Conservation (phyloP, 164 flowering plant genomes). For the Houttuynia cordata region DNA sequence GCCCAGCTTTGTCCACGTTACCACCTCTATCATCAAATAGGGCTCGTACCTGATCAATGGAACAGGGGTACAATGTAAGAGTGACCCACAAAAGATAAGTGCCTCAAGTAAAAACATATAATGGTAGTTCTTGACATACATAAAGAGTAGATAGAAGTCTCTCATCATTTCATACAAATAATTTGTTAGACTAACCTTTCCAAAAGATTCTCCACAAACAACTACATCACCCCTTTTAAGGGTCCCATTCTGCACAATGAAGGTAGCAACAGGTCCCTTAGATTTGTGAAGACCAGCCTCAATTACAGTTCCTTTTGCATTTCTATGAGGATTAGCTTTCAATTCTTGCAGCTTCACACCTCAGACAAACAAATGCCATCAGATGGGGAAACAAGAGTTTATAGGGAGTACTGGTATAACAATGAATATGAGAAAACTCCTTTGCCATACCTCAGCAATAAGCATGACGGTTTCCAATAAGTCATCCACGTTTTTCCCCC, state of each 20-base stretch:
- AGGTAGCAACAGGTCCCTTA: conserved; percentile 82
- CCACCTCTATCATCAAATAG: conserved; percentile 74
- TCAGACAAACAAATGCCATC: neutral
- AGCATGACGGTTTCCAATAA: conserved; percentile 85
- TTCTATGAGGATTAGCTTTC: conserved; percentile 89
- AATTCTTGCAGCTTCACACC: conserved; percentile 28
- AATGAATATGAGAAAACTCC: neutral
- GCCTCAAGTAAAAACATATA: neutral
- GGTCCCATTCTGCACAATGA: conserved; percentile 92
- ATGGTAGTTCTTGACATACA: neutral
- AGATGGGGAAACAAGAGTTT: neutral
- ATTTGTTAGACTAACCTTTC: conserved; percentile 50
- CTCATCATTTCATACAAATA: neutral
- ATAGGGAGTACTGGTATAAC: neutral
- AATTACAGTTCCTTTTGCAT: conserved; percentile 90
- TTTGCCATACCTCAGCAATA: conserved; percentile 67
- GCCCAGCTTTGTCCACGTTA: conserved; percentile 70
- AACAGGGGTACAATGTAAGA: neutral
- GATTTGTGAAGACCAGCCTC: conserved; percentile 90
- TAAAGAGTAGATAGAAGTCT: neutral
- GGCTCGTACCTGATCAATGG: conserved; percentile 59
- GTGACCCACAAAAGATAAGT: neutral
- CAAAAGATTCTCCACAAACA: conserved; percentile 86
- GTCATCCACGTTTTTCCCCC: conserved; percentile 76
- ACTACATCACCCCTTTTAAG: conserved; percentile 72